Conservation (phyloP, 2,329 filamentous ascomycete genomes). For the Ophiosphaerella herpotricha region DNA sequence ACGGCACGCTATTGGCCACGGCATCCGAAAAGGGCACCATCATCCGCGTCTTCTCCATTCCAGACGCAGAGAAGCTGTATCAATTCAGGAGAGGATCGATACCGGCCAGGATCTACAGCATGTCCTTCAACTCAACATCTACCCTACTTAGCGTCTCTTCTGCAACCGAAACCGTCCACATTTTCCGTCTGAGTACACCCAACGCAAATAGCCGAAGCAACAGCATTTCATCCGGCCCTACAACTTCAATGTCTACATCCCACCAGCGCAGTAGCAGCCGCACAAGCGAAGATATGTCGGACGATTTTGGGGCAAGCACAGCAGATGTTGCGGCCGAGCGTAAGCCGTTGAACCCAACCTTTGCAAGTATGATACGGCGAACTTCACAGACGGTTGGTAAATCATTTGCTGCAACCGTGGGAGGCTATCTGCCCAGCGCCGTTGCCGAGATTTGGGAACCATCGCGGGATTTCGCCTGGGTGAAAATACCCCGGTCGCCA, state of each 20-base stretch:
- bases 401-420: conserved; percentile 84
- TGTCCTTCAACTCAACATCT: conserved; percentile 96
- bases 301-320: conserved; percentile 50
- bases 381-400: conserved; percentile 94
- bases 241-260: conserved; percentile 26
- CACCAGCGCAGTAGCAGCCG: conserved; percentile 52
- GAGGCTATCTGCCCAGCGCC: conserved; percentile 88
- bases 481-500: conserved; percentile 77
- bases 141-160: conserved; percentile 95
- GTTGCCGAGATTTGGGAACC: conserved; percentile 99
- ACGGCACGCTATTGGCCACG: conserved; percentile 89
- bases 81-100: conserved; percentile 96
- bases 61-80: conserved; percentile 88
- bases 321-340: conserved; percentile 37
- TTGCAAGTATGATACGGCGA: conserved; percentile 88
- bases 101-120: conserved; percentile 94
- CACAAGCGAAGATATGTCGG: conserved; percentile 42
- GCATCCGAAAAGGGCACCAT: conserved; percentile 98
- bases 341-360: conserved; percentile 67
- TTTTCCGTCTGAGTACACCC: conserved; percentile 72
- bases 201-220: conserved; percentile 38
- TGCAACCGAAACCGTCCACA: conserved; percentile 93
- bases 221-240: conserved; percentile 36
- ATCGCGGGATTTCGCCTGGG: conserved; percentile 90
- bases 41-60: conserved; percentile 92